These are phyloP conservation scores for Aspergillus fischeri DNA, from an alignment of 2,329 filamentous ascomycete species.

Conservation along the genomic window DNA sequence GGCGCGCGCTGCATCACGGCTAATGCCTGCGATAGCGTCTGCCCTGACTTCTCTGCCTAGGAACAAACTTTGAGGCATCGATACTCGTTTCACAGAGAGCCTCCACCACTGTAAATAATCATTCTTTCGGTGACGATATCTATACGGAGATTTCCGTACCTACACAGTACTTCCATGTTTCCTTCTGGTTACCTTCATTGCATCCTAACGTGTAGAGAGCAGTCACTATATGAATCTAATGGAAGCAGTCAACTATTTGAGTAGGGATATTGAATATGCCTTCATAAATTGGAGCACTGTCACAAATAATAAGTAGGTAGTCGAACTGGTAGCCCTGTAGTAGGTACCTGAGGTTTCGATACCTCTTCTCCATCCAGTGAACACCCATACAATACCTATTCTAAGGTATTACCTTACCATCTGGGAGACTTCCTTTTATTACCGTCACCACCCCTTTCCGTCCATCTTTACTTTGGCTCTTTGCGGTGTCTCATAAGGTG, in stretches of 20 bases:
- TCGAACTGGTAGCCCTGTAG: neutral
- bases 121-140: neutral
- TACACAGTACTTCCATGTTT: neutral
- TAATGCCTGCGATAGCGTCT: conserved; percentile 14
- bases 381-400: neutral
- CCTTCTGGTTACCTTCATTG: neutral
- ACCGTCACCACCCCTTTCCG: neutral
- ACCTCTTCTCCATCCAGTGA: neutral
- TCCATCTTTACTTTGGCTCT: neutral
- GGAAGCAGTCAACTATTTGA: neutral
- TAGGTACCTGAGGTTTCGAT: neutral
- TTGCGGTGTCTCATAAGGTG: neutral
- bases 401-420: neutral
- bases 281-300: neutral
- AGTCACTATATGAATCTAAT: neutral
- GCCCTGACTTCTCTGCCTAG: neutral
- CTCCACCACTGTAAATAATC: neutral
- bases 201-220: neutral
- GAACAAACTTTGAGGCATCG: neutral
- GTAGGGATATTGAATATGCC: neutral
- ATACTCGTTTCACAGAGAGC: neutral
- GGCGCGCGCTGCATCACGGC: neutral
- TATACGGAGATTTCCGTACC: neutral
- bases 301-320: neutral
- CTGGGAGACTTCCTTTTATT: neutral